A percentile compares a stretch with the other conserved stretches of the same genome.
Conservation (phyloP, 2,329 filamentous ascomycete species). For the Dactylella cylindrospora region DNA sequence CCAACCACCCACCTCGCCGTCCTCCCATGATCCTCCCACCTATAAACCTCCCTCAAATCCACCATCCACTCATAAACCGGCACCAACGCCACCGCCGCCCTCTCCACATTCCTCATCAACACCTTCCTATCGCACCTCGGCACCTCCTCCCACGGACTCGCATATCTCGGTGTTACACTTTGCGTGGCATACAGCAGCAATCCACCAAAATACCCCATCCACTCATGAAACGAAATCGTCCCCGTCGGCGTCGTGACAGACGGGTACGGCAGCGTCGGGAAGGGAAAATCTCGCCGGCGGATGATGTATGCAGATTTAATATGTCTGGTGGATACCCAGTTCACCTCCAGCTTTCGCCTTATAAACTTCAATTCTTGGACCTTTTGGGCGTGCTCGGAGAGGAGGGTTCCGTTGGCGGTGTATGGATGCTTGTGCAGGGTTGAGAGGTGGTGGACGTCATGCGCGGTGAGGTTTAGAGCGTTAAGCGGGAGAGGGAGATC, state of each 20-base stretch:
- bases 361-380: slow-evolving; percentile 25
- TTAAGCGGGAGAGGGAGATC: too few relatives aligned
- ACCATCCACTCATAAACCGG: slow-evolving; percentile 29
- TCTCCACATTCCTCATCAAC: slow-evolving; percentile 21
- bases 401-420: slow-evolving; percentile 13
- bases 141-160: slow-evolving; percentile 20
- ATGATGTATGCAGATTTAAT: slow-evolving; percentile 20
- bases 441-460: slow-evolving; percentile 29
- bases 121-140: slow-evolving; percentile 13
- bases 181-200: slow-evolving; percentile 27
- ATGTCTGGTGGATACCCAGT: slow-evolving; percentile 35
- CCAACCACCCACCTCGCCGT: slow-evolving; percentile 30
- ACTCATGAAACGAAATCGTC: slow-evolving; percentile 8
- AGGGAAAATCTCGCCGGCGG: not conserved
- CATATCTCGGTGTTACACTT: slow-evolving; percentile 20
- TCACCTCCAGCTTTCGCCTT: slow-evolving; percentile 24
- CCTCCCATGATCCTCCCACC: slow-evolving; percentile 24
- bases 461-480: slow-evolving; percentile 26
- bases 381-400: slow-evolving; percentile 18
- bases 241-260: slow-evolving; percentile 16
- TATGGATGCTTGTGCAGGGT: slow-evolving; percentile 19
- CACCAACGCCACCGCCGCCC: slow-evolving; percentile 20
- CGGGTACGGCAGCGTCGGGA: slow-evolving; percentile 1
- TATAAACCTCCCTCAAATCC: slow-evolving; percentile 22
- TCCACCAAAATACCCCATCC: slow-evolving; percentile 14